Conservation (phyloP, 352 stramenopile species). For the Phytophthora tubulina region DNA sequence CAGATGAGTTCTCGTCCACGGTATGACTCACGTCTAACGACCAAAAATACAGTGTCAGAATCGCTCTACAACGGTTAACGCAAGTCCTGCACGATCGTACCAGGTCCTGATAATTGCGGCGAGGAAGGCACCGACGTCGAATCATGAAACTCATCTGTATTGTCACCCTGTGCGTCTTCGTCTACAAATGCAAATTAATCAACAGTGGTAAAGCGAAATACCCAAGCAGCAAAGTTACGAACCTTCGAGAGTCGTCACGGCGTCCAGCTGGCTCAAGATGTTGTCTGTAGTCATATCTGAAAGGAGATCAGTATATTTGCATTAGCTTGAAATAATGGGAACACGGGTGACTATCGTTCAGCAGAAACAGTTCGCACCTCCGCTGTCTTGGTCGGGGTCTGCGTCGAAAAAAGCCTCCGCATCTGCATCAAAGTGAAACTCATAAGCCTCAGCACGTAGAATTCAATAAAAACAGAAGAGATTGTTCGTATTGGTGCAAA, state of each 20-base stretch:
- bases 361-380: constrained; percentile 6
- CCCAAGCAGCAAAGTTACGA: not conserved
- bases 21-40: no score
- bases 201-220: not conserved
- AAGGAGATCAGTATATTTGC: no score
- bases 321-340: no score
- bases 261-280: constrained; percentile 51
- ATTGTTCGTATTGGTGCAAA: constrained; percentile 18
- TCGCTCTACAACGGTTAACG: not conserved
- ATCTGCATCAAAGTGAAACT: constrained; percentile 10
- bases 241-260: constrained; percentile 44
- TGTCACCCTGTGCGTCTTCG: constrained; percentile 24
- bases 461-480: not conserved
- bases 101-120: not conserved
- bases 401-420: constrained; percentile 42
- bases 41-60: not conserved
- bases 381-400: constrained; percentile 19
- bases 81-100: constrained; percentile 8
- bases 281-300: constrained; percentile 34
- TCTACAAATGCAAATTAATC: constrained; percentile 4
- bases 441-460: not conserved
- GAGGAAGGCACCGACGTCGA: constrained; percentile 20
- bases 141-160: constrained; percentile 32
- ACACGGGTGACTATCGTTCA: not conserved
- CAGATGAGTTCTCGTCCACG: not conserved